Conservation (phyloP, 257 asterid genomes). For the Petunia secreta region DNA sequence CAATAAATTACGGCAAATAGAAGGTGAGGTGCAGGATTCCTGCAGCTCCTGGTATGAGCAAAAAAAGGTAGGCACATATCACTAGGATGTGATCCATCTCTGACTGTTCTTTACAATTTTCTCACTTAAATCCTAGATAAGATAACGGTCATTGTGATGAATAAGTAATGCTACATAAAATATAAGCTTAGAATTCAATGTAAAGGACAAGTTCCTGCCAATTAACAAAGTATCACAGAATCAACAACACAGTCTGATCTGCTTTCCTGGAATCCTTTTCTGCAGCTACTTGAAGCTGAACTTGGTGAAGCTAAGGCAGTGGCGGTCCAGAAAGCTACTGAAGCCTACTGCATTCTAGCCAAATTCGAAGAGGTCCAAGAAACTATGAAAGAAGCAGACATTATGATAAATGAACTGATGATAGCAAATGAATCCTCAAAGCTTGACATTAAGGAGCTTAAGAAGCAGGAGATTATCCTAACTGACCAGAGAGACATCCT, state of each 20-base stretch:
- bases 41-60: conserved; percentile 61
- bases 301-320: conserved; percentile 73
- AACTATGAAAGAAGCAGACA: conserved; percentile 87
- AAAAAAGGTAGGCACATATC: conserved; percentile 58
- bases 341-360: conserved; percentile 77
- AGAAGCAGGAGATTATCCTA: conserved; percentile 52
- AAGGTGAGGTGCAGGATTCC: conserved; percentile 52
- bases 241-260: neutral
- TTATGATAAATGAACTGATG: conserved; percentile 85
- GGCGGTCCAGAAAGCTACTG: conserved; percentile 83
- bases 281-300: conserved; percentile 79
- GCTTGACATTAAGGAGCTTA: conserved; percentile 57
- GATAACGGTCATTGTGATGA: neutral
- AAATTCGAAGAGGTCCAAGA: conserved; percentile 94
- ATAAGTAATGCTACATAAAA: neutral
- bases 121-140: neutral
- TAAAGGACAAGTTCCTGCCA: conserved; percentile 15
- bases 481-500: conserved; percentile 51
- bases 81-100: conserved; percentile 10
- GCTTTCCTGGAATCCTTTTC: neutral
- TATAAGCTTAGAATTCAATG: neutral
- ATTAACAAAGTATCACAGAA: neutral
- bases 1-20: conserved; percentile 55
- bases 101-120: neutral
- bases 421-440: conserved; percentile 84